Percentiles rank a stretch among this genome's conserved stretches.
Evolutionary conservation across 345 rosid species (phyloP).

Genomic region (Ricinus communis): DNA sequence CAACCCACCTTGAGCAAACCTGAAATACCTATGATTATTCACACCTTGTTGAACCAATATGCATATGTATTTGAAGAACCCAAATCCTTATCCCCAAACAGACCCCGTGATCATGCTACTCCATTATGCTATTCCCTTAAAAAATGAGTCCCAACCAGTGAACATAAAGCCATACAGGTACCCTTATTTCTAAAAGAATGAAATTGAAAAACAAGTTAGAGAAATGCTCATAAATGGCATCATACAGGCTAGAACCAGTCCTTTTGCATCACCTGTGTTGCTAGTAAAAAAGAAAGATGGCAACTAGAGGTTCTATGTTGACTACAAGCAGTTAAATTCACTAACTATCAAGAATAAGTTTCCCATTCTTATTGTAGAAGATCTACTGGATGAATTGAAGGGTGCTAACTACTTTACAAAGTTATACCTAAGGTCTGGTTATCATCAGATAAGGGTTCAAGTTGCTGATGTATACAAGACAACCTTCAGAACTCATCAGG

Average conservation of each 20-base stretch:
- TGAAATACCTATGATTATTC: no score
- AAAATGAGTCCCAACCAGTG: neutral
- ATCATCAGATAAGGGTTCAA: neutral
- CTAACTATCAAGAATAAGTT: neutral
- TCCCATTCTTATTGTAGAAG: neutral
- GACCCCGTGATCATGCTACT: neutral
- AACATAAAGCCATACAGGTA: neutral
- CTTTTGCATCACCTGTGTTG: neutral
- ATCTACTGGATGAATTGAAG: neutral
- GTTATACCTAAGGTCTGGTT: neutral
- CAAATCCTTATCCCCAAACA: neutral
- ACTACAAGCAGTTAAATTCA: no score
- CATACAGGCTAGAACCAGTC: neutral
- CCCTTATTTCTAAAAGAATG: neutral
- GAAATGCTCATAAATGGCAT: neutral
- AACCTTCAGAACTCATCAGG: neutral
- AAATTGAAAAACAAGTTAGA: neutral
- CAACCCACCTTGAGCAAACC: no score
- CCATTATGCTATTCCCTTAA: neutral
- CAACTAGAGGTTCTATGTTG: neutral
- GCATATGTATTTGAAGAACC: no score
- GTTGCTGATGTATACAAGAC: neutral
- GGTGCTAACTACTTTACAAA: neutral
- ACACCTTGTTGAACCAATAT: no score
- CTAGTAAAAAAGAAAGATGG: conserved; percentile 2